Evolutionary conservation across 2,329 filamentous ascomycete species (phyloP), one percentile per base, ranked within the genome.

Genomic region (Xylaria sp.): DNA sequence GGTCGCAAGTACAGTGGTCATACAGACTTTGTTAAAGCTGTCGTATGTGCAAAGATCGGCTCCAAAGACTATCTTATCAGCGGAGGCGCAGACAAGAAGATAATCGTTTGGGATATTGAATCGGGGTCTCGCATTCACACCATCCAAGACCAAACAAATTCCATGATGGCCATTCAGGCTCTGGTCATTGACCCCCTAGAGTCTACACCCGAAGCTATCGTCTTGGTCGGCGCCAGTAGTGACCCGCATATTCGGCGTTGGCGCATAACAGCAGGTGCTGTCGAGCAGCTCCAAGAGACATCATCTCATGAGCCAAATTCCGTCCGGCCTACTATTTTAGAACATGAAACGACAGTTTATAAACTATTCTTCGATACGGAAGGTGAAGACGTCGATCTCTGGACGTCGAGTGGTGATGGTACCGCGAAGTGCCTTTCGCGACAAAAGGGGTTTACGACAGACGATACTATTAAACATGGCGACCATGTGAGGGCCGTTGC

Each of bases 371-470:
- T 97, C 74, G 91, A 94, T 71, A 77, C 79, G 17, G 82, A 84
- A 6, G 82, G 81, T 40, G 88, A 89, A 6, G 86, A 88, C 13
- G 89, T 87, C 38, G 93, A 97, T 74, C 82, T 97, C 15, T 98
- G 94, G 94, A 97, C 95, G 7, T 92, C 94, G 6, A 97, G 93
- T 68, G 94, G 93, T 4, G 96, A 99, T 79, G 96, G 93, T 74
- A 94, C 92, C 0, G 90, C 90, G 1, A 96, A 95, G 79, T 94
- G 93, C 74, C 85, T 97, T 9, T 86, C 90, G 0, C 86, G 94
- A 61, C 83, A 85, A 28, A 88, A 87, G 54, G 85, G 85, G 20
- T 97, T 93, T 85, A 87, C 86, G 54, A 81, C 87, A 3, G 93
- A 95, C 67, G 91, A 94, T 63, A 86, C 82, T 1, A 88, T 97